Evolutionary conservation across 2,329 filamentous ascomycete species (phyloP).

Genomic region (Sporothrix schenckii): DNA sequence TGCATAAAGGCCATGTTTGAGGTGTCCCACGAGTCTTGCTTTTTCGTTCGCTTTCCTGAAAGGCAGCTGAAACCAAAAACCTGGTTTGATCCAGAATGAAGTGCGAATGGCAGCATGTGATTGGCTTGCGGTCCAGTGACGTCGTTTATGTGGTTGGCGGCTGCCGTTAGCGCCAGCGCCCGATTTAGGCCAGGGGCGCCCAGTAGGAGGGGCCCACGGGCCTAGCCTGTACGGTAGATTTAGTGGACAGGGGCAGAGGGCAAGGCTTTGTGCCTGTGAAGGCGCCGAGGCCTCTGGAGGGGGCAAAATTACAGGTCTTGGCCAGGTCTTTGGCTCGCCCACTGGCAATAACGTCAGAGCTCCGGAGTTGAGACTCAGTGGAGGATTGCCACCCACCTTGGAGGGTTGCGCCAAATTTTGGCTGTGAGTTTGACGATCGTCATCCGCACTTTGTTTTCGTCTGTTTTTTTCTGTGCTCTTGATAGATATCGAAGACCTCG

Average conservation of each 20-base stretch:
- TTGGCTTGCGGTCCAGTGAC: constrained; percentile 36
- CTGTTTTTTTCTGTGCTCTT: not conserved
- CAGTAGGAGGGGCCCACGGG: not conserved
- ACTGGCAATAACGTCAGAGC: not conserved
- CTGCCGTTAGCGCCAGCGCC: constrained; percentile 30
- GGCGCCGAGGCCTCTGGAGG: constrained; percentile 5
- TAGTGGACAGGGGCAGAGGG: not conserved
- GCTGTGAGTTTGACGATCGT: not conserved
- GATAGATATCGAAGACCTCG: not conserved
- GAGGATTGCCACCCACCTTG: not conserved
- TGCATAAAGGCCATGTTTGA: not conserved
- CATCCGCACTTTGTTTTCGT: not conserved
- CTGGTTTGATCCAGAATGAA: constrained; percentile 26
- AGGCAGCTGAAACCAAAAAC: constrained; percentile 33
- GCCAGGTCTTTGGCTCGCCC: not conserved
- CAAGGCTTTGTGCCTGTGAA: constrained; percentile 8
- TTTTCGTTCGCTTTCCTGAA: constrained; percentile 15
- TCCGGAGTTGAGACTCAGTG: not conserved
- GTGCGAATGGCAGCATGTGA: not conserved
- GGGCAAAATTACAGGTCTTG: not conserved
- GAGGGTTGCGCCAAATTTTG: not conserved
- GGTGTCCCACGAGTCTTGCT: constrained; percentile 1
- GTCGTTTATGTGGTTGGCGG: constrained; percentile 36
- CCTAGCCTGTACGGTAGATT: constrained; percentile 7
- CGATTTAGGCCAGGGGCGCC: constrained; percentile 13